phyloP scores from a whole-genome alignment of 345 rosid species.

The Citropsis articulata region DNA sequence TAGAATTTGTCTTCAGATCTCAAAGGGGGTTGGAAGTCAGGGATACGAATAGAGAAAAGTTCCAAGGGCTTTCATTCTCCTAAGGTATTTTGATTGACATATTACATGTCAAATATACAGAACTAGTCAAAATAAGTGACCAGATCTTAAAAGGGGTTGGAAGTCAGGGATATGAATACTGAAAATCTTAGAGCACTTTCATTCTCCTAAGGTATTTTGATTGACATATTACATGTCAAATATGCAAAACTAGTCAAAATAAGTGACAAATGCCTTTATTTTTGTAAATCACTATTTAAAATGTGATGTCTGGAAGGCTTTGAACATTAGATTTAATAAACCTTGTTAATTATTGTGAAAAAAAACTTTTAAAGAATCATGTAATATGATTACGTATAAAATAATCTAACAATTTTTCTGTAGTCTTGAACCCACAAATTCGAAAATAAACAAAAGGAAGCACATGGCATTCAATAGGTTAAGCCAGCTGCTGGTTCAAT shows the following conservation, averaged over 20 bases:
- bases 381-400: neutral
- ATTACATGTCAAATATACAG: neutral
- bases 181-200: neutral
- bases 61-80: neutral
- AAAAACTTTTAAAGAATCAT: too few relatives aligned
- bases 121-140: neutral
- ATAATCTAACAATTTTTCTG: neutral
- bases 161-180: neutral
- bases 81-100: neutral
- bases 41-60: neutral
- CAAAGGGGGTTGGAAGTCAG: neutral
- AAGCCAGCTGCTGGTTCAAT: neutral
- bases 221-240: neutral
- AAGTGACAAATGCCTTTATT: neutral
- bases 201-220: neutral
- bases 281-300: neutral
- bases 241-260: neutral
- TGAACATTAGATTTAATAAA: neutral
- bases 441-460: neutral
- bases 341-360: neutral
- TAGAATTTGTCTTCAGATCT: neutral
- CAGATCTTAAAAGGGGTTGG: neutral
- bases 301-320: neutral
- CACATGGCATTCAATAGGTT: neutral
- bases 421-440: neutral